Evolutionary conservation across 1,284 basidiomycete genomes (phyloP), one percentile per base, ranked within the genome.

Genomic region (Chalciporus sp.): DNA sequence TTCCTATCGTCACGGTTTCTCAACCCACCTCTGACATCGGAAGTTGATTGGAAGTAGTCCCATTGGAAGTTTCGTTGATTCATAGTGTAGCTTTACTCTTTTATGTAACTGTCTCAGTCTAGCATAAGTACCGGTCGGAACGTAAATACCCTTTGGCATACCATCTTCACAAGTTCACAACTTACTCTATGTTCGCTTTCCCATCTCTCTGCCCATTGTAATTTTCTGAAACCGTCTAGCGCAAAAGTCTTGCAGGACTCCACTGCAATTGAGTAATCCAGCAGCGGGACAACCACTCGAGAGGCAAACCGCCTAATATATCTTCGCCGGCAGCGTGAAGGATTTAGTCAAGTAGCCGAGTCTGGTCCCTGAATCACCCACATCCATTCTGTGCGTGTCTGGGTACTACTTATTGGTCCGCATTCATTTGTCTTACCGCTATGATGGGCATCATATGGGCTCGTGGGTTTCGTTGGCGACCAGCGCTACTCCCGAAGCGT

Each of bases 351-450:
- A 29, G 35, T 41, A 37, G 7, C 20, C 10, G 20, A 23, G 19
- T 41, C 16, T 10, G 7, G 16, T 37, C 4, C 7, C 16, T 37
- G 6, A 23, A n/a, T 10, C 7, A 23, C 19, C 40, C 40, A 23
- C 20, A 12, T 9, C 11, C 28, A 41, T 46, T n/a, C 20, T 33
- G 60, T 59, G 33, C 52, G 58, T 62, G 40, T 27, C 44, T 20
- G 10, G 28, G 23, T 56, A 16, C 12, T 27, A 19, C 47, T 48
- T 6, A 23, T 23, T 43, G 19, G 33, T 57, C 8, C 28, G 12
- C 11, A 29, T 54, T 37, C 28, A 57, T 9, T 14, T 47, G 16
- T 19, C 42, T 58, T 54, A 61, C 45, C 12, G 41, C 40, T 16
- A n/a, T 43, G 14, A 31, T 16, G 29, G 27, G 12, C 17, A 12